Evolutionary conservation across 2,329 filamentous ascomycete species (phyloP), one percentile per base, ranked within the genome.

Genomic region (Dothideomycetidae sp.): DNA sequence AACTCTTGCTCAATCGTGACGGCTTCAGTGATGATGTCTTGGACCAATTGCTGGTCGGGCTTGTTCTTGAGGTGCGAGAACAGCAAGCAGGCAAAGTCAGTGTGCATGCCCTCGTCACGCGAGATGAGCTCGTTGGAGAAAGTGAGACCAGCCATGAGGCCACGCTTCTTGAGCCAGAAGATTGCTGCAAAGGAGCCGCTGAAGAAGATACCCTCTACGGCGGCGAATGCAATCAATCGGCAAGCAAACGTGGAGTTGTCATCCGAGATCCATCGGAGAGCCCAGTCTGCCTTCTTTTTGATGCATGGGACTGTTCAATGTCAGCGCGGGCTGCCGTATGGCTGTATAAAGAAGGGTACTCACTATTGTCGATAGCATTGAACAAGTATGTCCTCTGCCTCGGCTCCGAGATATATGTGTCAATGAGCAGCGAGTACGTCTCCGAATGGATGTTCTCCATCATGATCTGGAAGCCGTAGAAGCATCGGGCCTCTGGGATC

Each of bases 381-480:
- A 98, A 96, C 41, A 98, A 79, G 60, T 96, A 86, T 44, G 74
- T 81, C 51, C 84, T 78, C 69, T 98, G 88, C 58, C 81, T 81
- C 45, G 83, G 81, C 69, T 98, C 90, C 72, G 92, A 94, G 67
- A 98, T 93, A 64, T 98, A 98, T 45, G 88, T 94, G 62, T 98
- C 90, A 59, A 98, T 98, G 58, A 98, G 78, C 23, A 98, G 78
- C 13, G 88, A 96, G 74, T 98, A 98, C 38, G 90, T 98, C 70
- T 98, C 90, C 11, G 90, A 94, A 73, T 98, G 90, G 55, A 98
- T 93, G 68, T 98, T 98, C 73, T 98, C 90, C 83, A 98, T 96
- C 90, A 98, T 98, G 69, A 96, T 96, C 70, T 98, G 90, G 75
- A 98, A 98, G 47, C 90, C 90, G 63, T 98, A 98, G 73, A 98